Conservation (phyloP, 176 grass and related monocot species). For the Oryza glaberrima region DNA sequence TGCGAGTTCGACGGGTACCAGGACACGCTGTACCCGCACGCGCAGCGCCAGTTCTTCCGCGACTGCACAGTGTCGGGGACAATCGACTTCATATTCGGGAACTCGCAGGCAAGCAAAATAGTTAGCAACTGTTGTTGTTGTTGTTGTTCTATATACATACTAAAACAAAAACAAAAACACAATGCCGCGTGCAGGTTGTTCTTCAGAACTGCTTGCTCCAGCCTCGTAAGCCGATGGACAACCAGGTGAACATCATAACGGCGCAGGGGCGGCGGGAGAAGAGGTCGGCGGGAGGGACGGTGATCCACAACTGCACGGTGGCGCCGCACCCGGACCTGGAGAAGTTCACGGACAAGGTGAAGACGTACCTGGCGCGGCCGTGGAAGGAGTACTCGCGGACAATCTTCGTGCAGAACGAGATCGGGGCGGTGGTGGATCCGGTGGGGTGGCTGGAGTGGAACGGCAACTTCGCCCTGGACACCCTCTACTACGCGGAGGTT, state of each 20-base stretch:
- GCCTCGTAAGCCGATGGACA: slow-evolving; percentile 61
- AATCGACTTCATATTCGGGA: slow-evolving; percentile 80
- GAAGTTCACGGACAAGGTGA: slow-evolving; percentile 33
- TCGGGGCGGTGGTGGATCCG: slow-evolving; percentile 71
- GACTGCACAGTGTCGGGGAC: slow-evolving; percentile 62
- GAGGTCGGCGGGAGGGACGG: slow-evolving; percentile 47
- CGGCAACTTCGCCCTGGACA: slow-evolving; percentile 68
- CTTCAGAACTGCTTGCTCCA: slow-evolving; percentile 70
- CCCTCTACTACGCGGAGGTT: slow-evolving; percentile 86
- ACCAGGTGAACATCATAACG: slow-evolving; percentile 78
- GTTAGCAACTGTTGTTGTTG: too few species aligned
- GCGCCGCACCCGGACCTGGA: slow-evolving; percentile 56
- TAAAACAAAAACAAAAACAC: too few species aligned
- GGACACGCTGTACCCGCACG: slow-evolving; percentile 81
- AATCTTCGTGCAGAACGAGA: slow-evolving; percentile 70
- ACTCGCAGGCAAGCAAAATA: slow-evolving; percentile 47
- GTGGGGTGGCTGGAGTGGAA: slow-evolving; percentile 78
- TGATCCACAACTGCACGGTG: slow-evolving; percentile 86
- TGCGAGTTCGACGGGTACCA: slow-evolving; percentile 74
- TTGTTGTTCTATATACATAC: too few species aligned
- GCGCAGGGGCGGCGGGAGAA: slow-evolving; percentile 69
- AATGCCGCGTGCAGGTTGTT: slow-evolving; percentile 21
- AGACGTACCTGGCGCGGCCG: slow-evolving; percentile 73
- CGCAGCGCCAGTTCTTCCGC: slow-evolving; percentile 76
- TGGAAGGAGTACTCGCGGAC: slow-evolving; percentile 93